These are phyloP conservation scores for Adansonia madagascariensis DNA, from an alignment of 441 rosid genomes.

Conservation along the genomic window DNA sequence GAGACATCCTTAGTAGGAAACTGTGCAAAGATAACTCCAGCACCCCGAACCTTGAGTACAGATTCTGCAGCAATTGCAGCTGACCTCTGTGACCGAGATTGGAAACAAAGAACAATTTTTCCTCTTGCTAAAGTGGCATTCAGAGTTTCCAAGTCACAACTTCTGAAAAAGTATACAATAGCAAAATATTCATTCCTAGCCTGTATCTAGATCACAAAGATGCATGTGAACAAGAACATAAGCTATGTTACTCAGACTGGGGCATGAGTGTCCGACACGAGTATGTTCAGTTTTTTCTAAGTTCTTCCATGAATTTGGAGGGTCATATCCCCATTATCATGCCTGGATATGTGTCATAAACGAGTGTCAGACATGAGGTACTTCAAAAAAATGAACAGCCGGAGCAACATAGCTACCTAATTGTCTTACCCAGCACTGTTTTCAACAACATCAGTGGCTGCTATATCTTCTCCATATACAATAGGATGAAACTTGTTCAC, in stretches of 20 bases:
- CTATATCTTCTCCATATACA: conserved; percentile 52
- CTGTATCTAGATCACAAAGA: not conserved
- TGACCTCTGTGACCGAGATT: conserved; percentile 52
- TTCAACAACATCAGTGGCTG: conserved; percentile 39
- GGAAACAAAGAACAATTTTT: conserved; percentile 54
- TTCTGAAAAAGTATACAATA: conserved; percentile 33
- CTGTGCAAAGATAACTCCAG: conserved; percentile 51
- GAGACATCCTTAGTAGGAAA: conserved; percentile 48
- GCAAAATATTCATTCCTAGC: conserved; percentile 13
- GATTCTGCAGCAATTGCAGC: conserved; percentile 37
- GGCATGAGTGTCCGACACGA: no score
- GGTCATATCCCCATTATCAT: no score
- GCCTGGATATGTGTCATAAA: no score
- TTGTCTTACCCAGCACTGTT: conserved; percentile 45
- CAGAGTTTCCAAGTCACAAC: conserved; percentile 46
- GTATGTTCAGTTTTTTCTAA: no score
- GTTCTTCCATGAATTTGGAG: no score
- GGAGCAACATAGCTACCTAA: not conserved
- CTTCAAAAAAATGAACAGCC: no score
- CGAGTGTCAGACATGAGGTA: no score
- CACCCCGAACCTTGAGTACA: conserved; percentile 40
- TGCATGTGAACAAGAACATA: conserved; percentile 2
- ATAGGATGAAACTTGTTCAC: conserved; percentile 45
- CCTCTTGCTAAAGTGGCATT: conserved; percentile 53
- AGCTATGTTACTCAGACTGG: not conserved